These are phyloP conservation scores for Aspergillus neoniger DNA, from an alignment of 2,329 filamentous ascomycete species.

Conservation along the genomic window DNA sequence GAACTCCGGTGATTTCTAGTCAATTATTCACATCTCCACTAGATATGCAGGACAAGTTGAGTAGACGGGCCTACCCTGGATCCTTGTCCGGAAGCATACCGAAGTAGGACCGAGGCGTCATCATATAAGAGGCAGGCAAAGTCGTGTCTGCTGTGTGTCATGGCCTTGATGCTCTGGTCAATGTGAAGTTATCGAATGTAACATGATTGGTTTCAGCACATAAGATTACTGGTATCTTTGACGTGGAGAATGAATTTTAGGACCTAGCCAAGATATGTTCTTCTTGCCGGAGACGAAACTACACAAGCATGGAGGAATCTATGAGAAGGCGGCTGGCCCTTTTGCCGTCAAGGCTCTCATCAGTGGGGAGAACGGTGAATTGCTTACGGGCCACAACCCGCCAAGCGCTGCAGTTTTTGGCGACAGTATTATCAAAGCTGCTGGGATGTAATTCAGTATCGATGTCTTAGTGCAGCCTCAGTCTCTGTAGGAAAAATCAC, in stretches of 20 bases:
- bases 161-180: background rate
- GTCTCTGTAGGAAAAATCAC: background rate
- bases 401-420: background rate
- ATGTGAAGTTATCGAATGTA: background rate
- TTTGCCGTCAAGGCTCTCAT: background rate
- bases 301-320: background rate
- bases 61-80: too few species aligned
- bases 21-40: too few species aligned
- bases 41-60: too few species aligned
- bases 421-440: background rate
- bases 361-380: background rate
- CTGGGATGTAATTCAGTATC: background rate
- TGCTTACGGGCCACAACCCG: background rate
- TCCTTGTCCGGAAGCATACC: too few species aligned
- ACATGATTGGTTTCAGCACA: background rate
- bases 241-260: background rate
- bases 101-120: too few species aligned
- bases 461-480: background rate
- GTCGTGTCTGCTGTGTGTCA: background rate
- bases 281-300: background rate
- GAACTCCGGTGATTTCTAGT: too few species aligned
- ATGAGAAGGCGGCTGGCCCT: background rate
- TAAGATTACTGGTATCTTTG: background rate
- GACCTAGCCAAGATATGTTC: background rate
- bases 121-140: background rate